phyloP scores from a whole-genome alignment of 192 early-diverging fungal genomes.

The Rhizophagus prolifer region DNA sequence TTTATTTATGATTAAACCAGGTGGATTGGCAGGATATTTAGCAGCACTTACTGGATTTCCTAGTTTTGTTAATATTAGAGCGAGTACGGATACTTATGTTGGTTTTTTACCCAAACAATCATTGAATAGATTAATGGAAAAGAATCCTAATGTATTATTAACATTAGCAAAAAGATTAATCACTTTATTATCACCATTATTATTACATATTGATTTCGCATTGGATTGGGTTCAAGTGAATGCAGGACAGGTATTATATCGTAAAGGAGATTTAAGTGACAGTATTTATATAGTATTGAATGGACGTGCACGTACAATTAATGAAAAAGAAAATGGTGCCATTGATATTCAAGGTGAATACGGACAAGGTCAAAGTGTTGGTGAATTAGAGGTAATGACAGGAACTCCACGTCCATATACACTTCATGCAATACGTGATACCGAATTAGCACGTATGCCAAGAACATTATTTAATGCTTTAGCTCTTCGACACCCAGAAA shows the following conservation, averaged over 20 bases:
- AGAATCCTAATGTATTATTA: constrained; percentile 79
- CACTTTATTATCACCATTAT: constrained; percentile 69
- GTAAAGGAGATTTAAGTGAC: constrained; percentile 82
- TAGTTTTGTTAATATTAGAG: constrained; percentile 81
- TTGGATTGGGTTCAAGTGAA: constrained; percentile 94
- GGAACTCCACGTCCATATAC: constrained; percentile 73
- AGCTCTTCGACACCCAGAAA: constrained; percentile 82
- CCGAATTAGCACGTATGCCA: constrained; percentile 94
- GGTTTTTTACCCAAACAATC: constrained; percentile 84
- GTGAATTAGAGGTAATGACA: constrained; percentile 90
- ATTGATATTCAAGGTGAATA: constrained; percentile 89
- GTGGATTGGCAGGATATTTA: constrained; percentile 91
- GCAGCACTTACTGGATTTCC: constrained; percentile 89
- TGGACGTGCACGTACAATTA: constrained; percentile 89
- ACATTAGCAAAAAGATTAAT: constrained; percentile 88
- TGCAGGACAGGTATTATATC: constrained; percentile 90
- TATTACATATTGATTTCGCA: constrained; percentile 79
- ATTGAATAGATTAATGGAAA: constrained; percentile 82
- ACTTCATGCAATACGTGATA: constrained; percentile 96
- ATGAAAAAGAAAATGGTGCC: constrained; percentile 59
- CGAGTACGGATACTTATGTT: constrained; percentile 78
- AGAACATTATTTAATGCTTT: constrained; percentile 93
- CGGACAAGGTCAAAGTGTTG: constrained; percentile 93
- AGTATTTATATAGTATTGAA: constrained; percentile 91
- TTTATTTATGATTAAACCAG: constrained; percentile 77